Percentiles rank a stretch among this genome's conserved stretches.
phyloP scores from a whole-genome alignment of 805 yeast species.

The Teunomyces panamensis region DNA sequence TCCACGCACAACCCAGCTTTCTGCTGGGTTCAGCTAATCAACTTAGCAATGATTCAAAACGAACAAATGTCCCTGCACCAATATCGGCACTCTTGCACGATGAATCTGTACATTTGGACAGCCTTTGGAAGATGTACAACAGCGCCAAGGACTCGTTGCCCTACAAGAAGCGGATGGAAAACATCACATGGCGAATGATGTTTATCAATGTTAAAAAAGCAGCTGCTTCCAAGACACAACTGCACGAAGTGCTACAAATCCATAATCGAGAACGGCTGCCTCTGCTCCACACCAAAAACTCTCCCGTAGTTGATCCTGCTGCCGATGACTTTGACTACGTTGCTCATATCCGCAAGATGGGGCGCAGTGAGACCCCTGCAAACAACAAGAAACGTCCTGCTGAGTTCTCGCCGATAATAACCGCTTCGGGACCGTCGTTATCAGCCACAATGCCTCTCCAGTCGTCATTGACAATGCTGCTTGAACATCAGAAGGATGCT shows the following conservation, averaged over 20 bases:
- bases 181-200: slow-evolving; percentile 88
- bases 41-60: not conserved
- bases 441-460: not conserved
- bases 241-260: slow-evolving; percentile 4
- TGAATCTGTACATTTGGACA: not conserved
- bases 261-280: not conserved
- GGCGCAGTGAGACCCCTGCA: slow-evolving; percentile 33
- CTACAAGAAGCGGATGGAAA: slow-evolving; percentile 73
- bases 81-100: slow-evolving; percentile 1
- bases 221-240: slow-evolving; percentile 10
- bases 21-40: not conserved
- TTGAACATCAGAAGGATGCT: slow-evolving; percentile 4
- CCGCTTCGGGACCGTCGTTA: slow-evolving; percentile 1
- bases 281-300: not conserved
- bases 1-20: not conserved
- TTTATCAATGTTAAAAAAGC: slow-evolving; percentile 31
- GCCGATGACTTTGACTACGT: slow-evolving; percentile 59
- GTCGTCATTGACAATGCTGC: slow-evolving; percentile 13
- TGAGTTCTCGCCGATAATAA: slow-evolving; percentile 19
- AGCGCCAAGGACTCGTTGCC: slow-evolving; percentile 75
- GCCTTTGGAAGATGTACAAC: slow-evolving; percentile 77
- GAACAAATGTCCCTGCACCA: not conserved
- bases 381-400: slow-evolving; percentile 18
- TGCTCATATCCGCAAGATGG: slow-evolving; percentile 59
- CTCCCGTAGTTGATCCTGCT: slow-evolving; percentile 36